phyloP scores from a whole-genome alignment of 768 basidiomycete genomes.

The Tricholomella constricta region DNA sequence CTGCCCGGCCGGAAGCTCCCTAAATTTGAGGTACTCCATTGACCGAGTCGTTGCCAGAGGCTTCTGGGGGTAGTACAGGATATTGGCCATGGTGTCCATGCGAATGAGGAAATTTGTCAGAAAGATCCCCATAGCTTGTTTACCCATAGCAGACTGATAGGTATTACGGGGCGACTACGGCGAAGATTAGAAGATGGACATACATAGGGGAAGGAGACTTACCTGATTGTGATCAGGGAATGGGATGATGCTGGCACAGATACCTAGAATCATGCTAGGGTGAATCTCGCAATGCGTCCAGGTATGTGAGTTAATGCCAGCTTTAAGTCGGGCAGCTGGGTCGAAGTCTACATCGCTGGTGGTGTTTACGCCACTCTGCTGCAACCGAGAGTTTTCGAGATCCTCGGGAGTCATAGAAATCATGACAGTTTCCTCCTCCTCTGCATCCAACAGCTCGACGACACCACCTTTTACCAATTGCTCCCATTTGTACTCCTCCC shows the following conservation, averaged over 20 bases:
- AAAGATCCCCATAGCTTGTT: conserved; percentile 99
- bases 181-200: conserved; percentile 9
- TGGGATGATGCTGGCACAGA: conserved; percentile 98
- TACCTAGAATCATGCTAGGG: conserved; percentile 97
- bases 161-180: conserved; percentile 97
- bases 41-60: conserved; percentile 98
- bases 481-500: conserved; percentile 80
- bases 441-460: conserved; percentile 93
- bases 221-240: conserved; percentile 99
- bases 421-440: conserved; percentile 99
- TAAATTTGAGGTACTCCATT: conserved; percentile 99
- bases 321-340: conserved; percentile 86
- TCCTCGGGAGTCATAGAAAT: conserved; percentile 99
- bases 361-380: conserved; percentile 59
- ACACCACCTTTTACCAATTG: conserved; percentile 84
- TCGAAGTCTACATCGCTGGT: conserved; percentile 76
- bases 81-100: conserved; percentile 99
- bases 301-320: conserved; percentile 80
- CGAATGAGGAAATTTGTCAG: conserved; percentile 98
- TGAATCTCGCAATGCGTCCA: conserved; percentile 99
- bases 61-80: conserved; percentile 98
- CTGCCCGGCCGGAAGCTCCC: conserved; percentile 98
- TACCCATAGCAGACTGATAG: conserved; percentile 99
- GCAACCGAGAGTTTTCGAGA: conserved; percentile 78
- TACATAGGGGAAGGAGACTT: conserved; percentile 25